A percentile compares a stretch with the other conserved stretches of the same genome.
These are phyloP conservation scores for Amanita pseudoporphyria DNA, from an alignment of 768 basidiomycete species.

Conservation along the genomic window DNA sequence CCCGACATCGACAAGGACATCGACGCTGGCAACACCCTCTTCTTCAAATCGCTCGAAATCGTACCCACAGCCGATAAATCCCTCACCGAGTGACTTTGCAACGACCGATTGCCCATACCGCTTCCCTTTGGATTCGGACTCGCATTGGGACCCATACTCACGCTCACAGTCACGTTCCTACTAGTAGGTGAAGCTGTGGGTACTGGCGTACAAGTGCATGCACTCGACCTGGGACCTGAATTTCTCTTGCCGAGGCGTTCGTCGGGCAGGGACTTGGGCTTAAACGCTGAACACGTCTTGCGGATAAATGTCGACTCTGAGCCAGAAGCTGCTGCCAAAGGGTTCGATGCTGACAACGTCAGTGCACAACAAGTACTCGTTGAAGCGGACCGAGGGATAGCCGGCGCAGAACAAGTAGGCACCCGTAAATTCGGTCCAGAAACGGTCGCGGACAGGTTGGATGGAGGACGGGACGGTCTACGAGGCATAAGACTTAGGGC, in stretches of 20 bases:
- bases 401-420: not conserved
- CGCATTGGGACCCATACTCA: not conserved
- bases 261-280: not conserved
- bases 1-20: not conserved
- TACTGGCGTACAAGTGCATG: not conserved
- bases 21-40: not conserved
- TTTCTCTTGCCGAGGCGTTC: too few relatives aligned
- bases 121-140: too few relatives aligned
- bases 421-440: too few relatives aligned
- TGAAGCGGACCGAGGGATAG: not conserved
- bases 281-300: constrained; percentile 3
- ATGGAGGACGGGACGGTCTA: not conserved
- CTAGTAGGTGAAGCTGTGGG: not conserved
- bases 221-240: too few relatives aligned
- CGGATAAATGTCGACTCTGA: not conserved
- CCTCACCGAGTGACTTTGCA: constrained; percentile 2
- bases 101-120: not conserved
- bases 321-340: not conserved
- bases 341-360: not conserved
- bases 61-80: not conserved
- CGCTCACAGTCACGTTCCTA: not conserved
- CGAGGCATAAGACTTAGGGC: not conserved
- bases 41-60: constrained; percentile 6
- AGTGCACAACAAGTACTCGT: not conserved
- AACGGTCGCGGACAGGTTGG: not conserved